These are phyloP conservation scores for Centaurea solstitialis DNA, from an alignment of 129 eudicot species.

Conservation along the genomic window DNA sequence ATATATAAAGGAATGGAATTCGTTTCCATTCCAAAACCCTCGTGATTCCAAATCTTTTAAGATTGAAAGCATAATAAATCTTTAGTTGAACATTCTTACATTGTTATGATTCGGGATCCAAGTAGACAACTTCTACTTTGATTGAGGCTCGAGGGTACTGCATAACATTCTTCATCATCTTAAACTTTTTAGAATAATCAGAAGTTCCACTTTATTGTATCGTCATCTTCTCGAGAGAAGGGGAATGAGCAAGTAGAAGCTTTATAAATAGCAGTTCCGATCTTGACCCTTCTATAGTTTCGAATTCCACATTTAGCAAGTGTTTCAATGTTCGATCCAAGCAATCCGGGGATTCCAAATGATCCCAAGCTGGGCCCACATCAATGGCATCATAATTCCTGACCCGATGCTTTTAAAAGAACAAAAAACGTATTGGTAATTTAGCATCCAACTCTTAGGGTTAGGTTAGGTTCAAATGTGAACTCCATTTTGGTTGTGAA, in stretches of 20 bases:
- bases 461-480: too few species aligned
- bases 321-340: background rate
- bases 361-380: background rate
- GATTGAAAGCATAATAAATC: too few species aligned
- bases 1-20: too few species aligned
- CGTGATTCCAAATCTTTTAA: too few species aligned
- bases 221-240: background rate
- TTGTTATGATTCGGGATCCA: too few species aligned
- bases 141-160: background rate
- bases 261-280: too few species aligned
- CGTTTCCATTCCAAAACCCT: too few species aligned
- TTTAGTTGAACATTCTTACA: too few species aligned
- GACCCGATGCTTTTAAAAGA: too few species aligned
- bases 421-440: too few species aligned
- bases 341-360: background rate
- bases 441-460: too few species aligned
- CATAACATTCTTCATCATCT: background rate
- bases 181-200: background rate
- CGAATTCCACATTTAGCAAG: background rate
- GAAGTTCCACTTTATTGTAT: background rate
- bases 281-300: background rate
- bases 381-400: background rate
- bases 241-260: conserved; percentile 12
- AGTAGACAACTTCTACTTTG: background rate
- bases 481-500: too few species aligned